phyloP scores from a whole-genome alignment of 2,329 filamentous ascomycete species.

The Trichoderma harzianum region DNA sequence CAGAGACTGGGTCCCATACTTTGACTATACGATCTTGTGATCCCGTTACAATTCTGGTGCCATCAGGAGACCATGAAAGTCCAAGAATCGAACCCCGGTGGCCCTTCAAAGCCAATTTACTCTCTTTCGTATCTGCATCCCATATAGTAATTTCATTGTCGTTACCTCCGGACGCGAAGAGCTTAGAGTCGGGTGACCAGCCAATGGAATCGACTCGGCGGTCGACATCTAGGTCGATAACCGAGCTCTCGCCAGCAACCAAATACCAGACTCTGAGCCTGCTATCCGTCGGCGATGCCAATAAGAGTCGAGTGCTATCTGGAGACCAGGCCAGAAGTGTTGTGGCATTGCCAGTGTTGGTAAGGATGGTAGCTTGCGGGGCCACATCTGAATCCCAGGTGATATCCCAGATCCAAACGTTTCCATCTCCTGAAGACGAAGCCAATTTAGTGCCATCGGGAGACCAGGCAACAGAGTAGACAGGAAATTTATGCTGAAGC shows the following conservation, averaged over 20 bases:
- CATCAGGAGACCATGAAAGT: neutral
- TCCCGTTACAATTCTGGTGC: neutral
- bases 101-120: neutral
- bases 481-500: neutral
- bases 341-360: neutral
- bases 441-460: neutral
- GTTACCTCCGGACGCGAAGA: neutral
- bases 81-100: neutral
- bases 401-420: neutral
- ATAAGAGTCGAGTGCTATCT: neutral
- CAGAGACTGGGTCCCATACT: neutral
- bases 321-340: neutral
- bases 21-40: neutral
- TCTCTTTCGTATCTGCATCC: neutral
- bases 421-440: neutral
- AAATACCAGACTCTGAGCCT: neutral
- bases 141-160: neutral
- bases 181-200: neutral
- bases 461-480: neutral
- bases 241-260: neutral
- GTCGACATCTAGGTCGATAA: neutral
- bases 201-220: neutral
- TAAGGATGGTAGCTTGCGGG: neutral
- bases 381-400: neutral
- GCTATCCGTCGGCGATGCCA: neutral